Percentiles rank a stretch among this genome's conserved stretches.
Evolutionary conservation across 2,329 filamentous ascomycete species (phyloP).

Genomic region (Colletotrichum spinosum): DNA sequence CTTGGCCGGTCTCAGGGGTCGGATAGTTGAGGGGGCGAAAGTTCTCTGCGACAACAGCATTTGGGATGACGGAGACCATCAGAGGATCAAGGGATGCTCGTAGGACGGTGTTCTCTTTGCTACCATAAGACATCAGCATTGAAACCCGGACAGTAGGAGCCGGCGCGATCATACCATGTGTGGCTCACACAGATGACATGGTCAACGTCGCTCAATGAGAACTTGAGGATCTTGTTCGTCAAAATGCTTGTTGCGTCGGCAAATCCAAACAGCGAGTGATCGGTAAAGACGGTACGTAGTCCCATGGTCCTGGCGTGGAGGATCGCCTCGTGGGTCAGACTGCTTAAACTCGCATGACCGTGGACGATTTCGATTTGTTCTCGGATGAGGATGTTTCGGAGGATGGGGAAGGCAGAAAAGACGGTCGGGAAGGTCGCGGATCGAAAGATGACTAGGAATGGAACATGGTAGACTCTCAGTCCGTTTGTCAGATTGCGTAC

Average conservation of each 20-base stretch:
- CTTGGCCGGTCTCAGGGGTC: slow-evolving; percentile 43
- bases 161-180: slow-evolving; percentile 76
- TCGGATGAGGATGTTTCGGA: slow-evolving; percentile 93
- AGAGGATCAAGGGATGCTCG: slow-evolving; percentile 93
- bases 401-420: slow-evolving; percentile 98
- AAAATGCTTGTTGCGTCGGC: slow-evolving; percentile 96
- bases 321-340: slow-evolving; percentile 93
- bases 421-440: slow-evolving; percentile 94
- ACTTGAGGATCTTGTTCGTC: slow-evolving; percentile 97
- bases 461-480: slow-evolving; percentile 97
- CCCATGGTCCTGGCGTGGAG: slow-evolving; percentile 97
- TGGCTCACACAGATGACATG: slow-evolving; percentile 99
- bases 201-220: slow-evolving; percentile 94
- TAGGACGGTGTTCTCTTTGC: slow-evolving; percentile 97
- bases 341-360: slow-evolving; percentile 94
- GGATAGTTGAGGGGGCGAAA: slow-evolving; percentile 75
- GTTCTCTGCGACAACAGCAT: slow-evolving; percentile 96
- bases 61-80: slow-evolving; percentile 98
- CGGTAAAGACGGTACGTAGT: slow-evolving; percentile 93
- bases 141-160: neutral
- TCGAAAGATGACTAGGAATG: slow-evolving; percentile 95
- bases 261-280: slow-evolving; percentile 97
- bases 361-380: slow-evolving; percentile 98
- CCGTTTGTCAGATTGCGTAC: slow-evolving; percentile 97
- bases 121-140: slow-evolving; percentile 50